Base-by-base conservation (phyloP, 345 rosid genomes). In the Melastoma malabathricum region DNA sequence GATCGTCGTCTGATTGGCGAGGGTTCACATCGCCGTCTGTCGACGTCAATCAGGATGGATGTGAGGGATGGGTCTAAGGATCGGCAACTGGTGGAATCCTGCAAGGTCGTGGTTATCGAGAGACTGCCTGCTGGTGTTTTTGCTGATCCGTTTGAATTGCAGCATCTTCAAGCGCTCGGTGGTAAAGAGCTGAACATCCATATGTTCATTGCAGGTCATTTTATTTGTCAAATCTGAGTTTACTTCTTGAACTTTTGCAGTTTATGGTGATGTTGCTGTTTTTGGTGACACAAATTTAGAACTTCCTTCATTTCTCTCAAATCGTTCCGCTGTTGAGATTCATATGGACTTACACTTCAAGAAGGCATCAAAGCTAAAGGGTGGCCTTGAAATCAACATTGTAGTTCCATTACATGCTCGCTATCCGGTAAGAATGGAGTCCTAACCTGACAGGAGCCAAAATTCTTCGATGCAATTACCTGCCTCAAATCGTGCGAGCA, bases 111-210 rank as follows among this genome's bases (percentile, higher is more conserved):
- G 58, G 22, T 87, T 6, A 39, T 80, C 13, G 89, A 84, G 68
- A 71, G 82, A 48, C 84, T 92, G 55, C 96, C 96, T 13, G 56
- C 62, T 43, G 98, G 96, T 50, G 86, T 84, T 58, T 90, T 82
- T 59, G 87, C 94, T 57, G 95, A 90, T 51, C 95, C 89, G 4
- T 92, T 84, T 71, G 96, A 92, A 72, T 82, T 92, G 44, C 93
- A 82, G 64, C 82, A 65, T 70, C 72, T 82, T 56, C 68, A 56
- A 5, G 65, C 74, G 46, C 79, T 65, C 19, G 74, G 69, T 51
- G 84, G 94, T 86, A 60, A 54, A 60, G 23, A 17, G 0, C 23
- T 39, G 27, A 51, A 43, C 54, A 31, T 51, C 41, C 41, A 13
- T 5, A 22, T 16, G 23, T 16, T 31, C 41, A 7, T 7, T 6